Evolutionary conservation across 768 basidiomycete genomes (phyloP), one percentile per base, ranked within the genome.

Genomic region (Russula lepida): DNA sequence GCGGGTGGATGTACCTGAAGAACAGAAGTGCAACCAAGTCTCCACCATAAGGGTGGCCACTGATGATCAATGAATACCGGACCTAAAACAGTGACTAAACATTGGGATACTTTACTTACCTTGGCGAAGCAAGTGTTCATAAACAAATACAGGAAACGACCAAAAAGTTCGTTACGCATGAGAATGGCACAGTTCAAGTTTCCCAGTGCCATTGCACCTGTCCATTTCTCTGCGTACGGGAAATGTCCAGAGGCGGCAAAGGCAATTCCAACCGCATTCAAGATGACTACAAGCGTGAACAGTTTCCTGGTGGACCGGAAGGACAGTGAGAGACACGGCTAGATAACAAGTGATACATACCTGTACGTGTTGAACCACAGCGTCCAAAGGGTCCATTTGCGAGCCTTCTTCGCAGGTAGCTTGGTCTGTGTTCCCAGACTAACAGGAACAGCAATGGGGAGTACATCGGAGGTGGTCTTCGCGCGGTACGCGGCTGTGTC

Each of bases 151-250:
- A 92, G 69, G 37, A 83, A 71, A 21, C 90, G 85, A 7, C 88
- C 86, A 64, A 92, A 92, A 1, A 90, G 75, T 66, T 92, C 90
- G 67, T 92, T 92, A 25, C 90, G 79, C 77, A 89, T 82, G n/a
- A 92, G 77, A 56, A 92, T 83, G 7, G 88, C 82, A 23, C 81
- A 73, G 65, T 84, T 81, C 51, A 92, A 71, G 66, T 92, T 92
- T 0, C 87, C 90, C 6, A 86, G 76, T 12, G 86, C 84, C 59
- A 89, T 78, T 9, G 87, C 86, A 65, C 88, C 84, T n/a, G 84
- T 80, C 67, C 85, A 87, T 58, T 75, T 71, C n/a, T 76, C 73
- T 5, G 88, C 82, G 67, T 92, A 92, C 21, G 77, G 76, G 84
- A 86, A 92, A 54, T 78, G 78, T 19, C 81, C 83, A 28, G 78